Evolutionary conservation across 83 land plant genomes (phyloP), one percentile per base, ranked within the genome.

Genomic region (Diphasiastrum complanatum): DNA sequence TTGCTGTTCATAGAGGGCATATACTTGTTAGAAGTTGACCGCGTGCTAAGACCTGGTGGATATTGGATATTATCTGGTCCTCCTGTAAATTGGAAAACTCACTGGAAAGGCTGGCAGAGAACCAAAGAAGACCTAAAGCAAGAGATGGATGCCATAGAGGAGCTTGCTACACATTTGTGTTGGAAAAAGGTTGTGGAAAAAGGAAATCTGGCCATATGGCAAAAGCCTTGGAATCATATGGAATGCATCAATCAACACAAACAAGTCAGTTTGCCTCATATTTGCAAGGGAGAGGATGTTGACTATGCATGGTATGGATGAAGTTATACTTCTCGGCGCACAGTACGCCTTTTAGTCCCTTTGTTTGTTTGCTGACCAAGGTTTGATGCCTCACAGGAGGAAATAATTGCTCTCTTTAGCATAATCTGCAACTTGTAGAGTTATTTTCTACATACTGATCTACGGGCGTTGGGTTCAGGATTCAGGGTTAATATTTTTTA

Each of bases 161-260:
- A 65, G 37, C 34, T 78, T 34, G 81, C 81, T 45, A 76, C 46
- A 35, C 34, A 40, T 24, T 64, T 78, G 2, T 78, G 81, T 37
- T 78, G 81, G 81, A 71, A 78, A 57, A 78, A 78, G 48, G 47
- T 75, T 37, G 69, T 57, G 6, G 81, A 78, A 61, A 78, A 69
- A 26, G 66, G 66, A 30, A 55, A 70, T 28, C 73, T 78, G 34
- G 81, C 81, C 22, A 52, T 78, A n/a, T 78, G 79, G 79, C 64
- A 67, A 52, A 77, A 77, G 43, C 79, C 80, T 12, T 55, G 47
- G 27, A 77, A 77, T 56, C 80, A 77, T 56, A 10, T 46, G 26
- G 47, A 40, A 43, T 67, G 67, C 31, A 33, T 28, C 20, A 33
- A 55, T 54, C 67, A 3, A 19, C 20, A 36, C 29, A 70, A 48